phyloP scores from a whole-genome alignment of 345 rosid genomes.

The Microthlaspi erraticum region DNA sequence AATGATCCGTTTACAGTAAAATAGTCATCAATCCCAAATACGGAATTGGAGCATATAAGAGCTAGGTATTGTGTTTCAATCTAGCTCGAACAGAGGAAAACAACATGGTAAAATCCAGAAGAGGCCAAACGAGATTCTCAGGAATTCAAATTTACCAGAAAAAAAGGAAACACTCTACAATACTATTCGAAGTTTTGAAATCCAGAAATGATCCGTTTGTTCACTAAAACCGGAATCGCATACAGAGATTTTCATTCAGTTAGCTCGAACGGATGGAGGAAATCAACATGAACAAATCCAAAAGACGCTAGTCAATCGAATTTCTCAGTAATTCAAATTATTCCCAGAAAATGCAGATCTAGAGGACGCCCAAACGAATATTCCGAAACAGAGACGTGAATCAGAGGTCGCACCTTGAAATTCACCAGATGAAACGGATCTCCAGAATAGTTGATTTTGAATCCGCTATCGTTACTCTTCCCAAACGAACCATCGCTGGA shows the following conservation, averaged over 20 bases:
- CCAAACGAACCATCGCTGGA: conserved; percentile 50
- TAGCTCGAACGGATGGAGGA: not conserved
- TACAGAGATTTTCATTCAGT: not conserved
- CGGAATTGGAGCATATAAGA: not conserved
- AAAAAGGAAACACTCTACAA: not conserved
- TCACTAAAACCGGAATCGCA: not conserved
- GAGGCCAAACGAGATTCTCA: not conserved
- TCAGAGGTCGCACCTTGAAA: no score
- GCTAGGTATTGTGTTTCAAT: not conserved
- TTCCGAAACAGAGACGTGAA: no score
- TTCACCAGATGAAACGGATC: conserved; percentile 23
- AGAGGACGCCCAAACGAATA: no score
- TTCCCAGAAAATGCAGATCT: not conserved
- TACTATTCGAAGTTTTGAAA: not conserved
- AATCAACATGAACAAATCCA: not conserved
- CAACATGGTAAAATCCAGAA: conserved; percentile 1
- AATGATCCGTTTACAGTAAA: not conserved
- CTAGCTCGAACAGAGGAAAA: conserved; percentile 4
- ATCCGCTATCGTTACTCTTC: conserved; percentile 22
- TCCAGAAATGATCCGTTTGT: not conserved
- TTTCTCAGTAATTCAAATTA: not conserved
- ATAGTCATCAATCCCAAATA: not conserved
- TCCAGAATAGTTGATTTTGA: conserved; percentile 16
- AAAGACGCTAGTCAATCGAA: not conserved
- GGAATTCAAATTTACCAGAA: not conserved